phyloP scores from a whole-genome alignment of 129 eudicot genomes.

The Oenanthe sinensis region DNA sequence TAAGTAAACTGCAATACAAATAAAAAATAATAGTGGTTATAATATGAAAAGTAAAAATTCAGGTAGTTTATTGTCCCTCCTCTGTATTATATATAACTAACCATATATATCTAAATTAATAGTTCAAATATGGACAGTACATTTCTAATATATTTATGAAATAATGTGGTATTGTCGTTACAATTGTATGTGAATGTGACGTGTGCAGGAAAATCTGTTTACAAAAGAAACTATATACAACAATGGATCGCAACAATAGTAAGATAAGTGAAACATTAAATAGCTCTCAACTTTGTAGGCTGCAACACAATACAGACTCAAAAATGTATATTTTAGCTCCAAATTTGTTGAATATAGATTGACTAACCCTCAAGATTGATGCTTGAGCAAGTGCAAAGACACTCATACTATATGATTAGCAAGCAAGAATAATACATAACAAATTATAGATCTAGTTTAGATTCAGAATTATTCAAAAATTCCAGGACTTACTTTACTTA shows the following conservation, averaged over 20 bases:
- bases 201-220: too few species aligned
- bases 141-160: too few species aligned
- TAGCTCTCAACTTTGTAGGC: not conserved
- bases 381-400: not conserved
- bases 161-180: too few species aligned
- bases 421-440: not conserved
- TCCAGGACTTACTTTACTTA: conserved; percentile 10
- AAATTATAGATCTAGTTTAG: not conserved
- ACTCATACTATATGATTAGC: not conserved
- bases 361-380: not conserved
- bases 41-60: too few species aligned
- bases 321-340: not conserved
- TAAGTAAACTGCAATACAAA: too few species aligned
- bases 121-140: too few species aligned
- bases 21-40: too few species aligned
- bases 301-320: not conserved
- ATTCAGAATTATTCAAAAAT: not conserved
- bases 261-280: not conserved
- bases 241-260: not conserved
- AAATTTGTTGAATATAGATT: not conserved
- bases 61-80: too few species aligned
- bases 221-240: not conserved
- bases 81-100: too few species aligned
- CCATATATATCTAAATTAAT: too few species aligned
- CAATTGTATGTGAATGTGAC: too few species aligned